A percentile compares a stretch with the other conserved stretches of the same genome.
Evolutionary conservation across 73 alveolate species (phyloP).

Genomic region (Tetrahymena malaccensis): DNA sequence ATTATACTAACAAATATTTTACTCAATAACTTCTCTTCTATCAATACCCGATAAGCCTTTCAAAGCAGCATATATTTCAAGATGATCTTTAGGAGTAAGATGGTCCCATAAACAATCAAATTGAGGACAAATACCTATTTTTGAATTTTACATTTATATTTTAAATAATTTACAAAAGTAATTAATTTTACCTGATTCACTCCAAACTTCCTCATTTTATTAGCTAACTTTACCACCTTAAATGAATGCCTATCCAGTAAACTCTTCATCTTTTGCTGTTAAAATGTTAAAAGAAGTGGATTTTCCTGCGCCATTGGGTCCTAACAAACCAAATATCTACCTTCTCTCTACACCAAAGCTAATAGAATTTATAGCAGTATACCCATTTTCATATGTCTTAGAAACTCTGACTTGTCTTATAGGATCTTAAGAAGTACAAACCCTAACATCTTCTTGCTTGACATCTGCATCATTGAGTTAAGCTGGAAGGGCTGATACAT

Average conservation of each 20-base stretch:
- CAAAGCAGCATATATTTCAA: slow-evolving; percentile 50
- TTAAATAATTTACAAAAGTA: slow-evolving; percentile 14
- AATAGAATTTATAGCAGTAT: slow-evolving; percentile 23
- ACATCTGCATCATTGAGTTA: neutral
- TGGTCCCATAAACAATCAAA: slow-evolving; percentile 58
- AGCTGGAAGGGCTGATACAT: neutral
- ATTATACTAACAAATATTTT: neutral
- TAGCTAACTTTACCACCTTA: slow-evolving; percentile 22
- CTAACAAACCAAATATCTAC: slow-evolving; percentile 35
- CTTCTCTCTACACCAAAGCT: slow-evolving; percentile 2
- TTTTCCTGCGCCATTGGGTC: slow-evolving; percentile 64
- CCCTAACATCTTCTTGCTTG: neutral
- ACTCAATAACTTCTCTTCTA: slow-evolving; percentile 36
- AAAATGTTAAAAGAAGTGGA: slow-evolving; percentile 39
- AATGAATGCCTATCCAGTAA: slow-evolving; percentile 44
- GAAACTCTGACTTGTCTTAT: neutral
- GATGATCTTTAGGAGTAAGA: slow-evolving; percentile 61
- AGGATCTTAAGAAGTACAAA: neutral
- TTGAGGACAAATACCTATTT: slow-evolving; percentile 61
- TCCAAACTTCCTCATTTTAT: slow-evolving; percentile 17
- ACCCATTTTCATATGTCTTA: slow-evolving; percentile 19
- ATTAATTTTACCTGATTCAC: slow-evolving; percentile 41
- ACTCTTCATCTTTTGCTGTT: slow-evolving; percentile 28
- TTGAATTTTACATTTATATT: slow-evolving; percentile 2
- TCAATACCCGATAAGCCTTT: slow-evolving; percentile 44